Conservation (phyloP, 2,329 filamentous ascomycete genomes). For the Monilinia aucupariae region DNA sequence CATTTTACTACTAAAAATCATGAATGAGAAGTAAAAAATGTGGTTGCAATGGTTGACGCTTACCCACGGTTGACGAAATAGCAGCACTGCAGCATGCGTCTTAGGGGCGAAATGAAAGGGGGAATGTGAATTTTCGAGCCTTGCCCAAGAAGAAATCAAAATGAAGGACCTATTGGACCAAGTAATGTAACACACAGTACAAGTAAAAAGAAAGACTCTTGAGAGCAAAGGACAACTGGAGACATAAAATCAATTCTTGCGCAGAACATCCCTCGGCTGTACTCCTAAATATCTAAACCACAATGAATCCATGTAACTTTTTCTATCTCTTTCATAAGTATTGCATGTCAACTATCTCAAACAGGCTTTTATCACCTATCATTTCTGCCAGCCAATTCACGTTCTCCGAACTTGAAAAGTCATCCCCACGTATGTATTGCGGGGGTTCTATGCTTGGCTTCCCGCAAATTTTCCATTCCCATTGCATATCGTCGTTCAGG, state of each 20-base stretch:
- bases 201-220: neutral
- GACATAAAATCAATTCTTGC: neutral
- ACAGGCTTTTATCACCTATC: too few relatives aligned
- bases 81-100: neutral
- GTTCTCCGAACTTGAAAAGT: neutral
- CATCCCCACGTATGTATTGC: neutral
- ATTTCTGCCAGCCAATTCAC: neutral
- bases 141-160: neutral
- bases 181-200: neutral
- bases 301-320: neutral
- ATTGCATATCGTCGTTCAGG: constrained; percentile 14
- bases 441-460: neutral
- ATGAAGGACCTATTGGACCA: too few relatives aligned
- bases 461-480: constrained; percentile 15
- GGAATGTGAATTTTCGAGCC: too few relatives aligned
- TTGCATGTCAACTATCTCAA: neutral
- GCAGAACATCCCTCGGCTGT: neutral
- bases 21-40: neutral
- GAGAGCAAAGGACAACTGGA: neutral
- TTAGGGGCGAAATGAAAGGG: neutral
- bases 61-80: neutral
- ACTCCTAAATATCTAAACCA: neutral
- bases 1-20: neutral
- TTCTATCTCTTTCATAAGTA: neutral
- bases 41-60: neutral